Evolutionary conservation across 2,329 filamentous ascomycete genomes (phyloP).

Genomic region (Stemphylium lycopersici): DNA sequence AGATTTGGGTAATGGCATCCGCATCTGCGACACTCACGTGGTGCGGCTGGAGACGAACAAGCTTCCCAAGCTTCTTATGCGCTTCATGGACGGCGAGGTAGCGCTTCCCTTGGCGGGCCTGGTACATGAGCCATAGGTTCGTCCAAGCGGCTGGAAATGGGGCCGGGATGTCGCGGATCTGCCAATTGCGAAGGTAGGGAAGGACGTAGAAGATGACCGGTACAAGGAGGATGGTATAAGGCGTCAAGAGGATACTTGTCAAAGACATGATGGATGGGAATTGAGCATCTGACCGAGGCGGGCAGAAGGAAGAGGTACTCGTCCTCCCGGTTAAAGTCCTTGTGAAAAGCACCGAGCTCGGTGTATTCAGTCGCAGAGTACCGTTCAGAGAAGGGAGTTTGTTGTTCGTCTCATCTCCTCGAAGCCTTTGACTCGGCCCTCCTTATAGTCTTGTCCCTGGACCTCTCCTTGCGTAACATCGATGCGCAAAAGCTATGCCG

Average conservation of each 20-base stretch:
- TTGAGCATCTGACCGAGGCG: neutral
- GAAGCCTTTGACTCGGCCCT: neutral
- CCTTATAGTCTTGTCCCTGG: constrained; percentile 8
- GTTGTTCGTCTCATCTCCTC: neutral
- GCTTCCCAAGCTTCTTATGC: constrained; percentile 77
- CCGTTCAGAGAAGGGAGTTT: neutral
- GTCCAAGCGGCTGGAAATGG: constrained; percentile 72
- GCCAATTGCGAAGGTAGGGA: constrained; percentile 66
- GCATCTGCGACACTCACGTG: constrained; percentile 84
- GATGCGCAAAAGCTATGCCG: neutral
- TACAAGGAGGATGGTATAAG: constrained; percentile 56
- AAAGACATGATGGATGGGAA: constrained; percentile 36
- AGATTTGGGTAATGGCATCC: constrained; percentile 75
- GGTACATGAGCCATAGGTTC: constrained; percentile 78
- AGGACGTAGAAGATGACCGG: constrained; percentile 63
- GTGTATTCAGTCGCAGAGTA: neutral
- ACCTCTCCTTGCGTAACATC: neutral
- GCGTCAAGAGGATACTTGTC: constrained; percentile 50
- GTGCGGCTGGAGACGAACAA: constrained; percentile 83
- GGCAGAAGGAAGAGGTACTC: neutral
- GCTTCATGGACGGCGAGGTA: constrained; percentile 68
- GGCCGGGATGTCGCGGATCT: constrained; percentile 61
- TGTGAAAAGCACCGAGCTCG: constrained; percentile 2
- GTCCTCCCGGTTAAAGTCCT: neutral
- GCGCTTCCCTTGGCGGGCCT: constrained; percentile 64